A percentile compares a stretch with the other conserved stretches of the same genome.
phyloP scores from a whole-genome alignment of 2,329 filamentous ascomycete genomes.

The Fusarium mundagurra region DNA sequence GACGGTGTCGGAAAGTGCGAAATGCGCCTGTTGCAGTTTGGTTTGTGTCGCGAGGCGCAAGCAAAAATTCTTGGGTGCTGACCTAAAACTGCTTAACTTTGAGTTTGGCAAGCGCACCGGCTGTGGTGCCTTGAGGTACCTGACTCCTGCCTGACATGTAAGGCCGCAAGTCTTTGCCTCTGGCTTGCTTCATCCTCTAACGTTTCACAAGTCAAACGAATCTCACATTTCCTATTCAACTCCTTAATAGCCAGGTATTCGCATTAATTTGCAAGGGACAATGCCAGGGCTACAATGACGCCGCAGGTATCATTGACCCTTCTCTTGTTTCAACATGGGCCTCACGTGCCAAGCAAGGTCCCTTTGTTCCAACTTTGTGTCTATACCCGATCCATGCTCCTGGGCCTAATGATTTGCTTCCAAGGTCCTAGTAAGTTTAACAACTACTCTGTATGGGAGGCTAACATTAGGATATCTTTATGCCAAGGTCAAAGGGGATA shows the following conservation, averaged over 20 bases:
- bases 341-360: constrained; percentile 20
- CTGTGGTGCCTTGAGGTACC: neutral
- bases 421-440: neutral
- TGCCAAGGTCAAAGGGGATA: neutral
- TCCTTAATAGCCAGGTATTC: constrained; percentile 15
- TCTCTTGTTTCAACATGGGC: constrained; percentile 22
- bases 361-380: constrained; percentile 12
- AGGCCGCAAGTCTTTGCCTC: neutral
- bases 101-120: constrained; percentile 9
- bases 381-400: neutral
- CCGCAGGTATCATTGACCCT: constrained; percentile 1
- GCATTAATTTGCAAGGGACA: constrained; percentile 26
- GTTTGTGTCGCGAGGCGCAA: constrained; percentile 36
- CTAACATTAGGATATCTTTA: neutral
- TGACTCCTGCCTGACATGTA: neutral
- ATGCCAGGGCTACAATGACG: constrained; percentile 1
- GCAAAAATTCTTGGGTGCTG: constrained; percentile 42
- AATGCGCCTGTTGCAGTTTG: constrained; percentile 27
- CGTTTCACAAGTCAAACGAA: constrained; percentile 24
- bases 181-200: constrained; percentile 4
- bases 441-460: neutral
- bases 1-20: constrained; percentile 34
- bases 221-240: constrained; percentile 6
- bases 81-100: constrained; percentile 34
- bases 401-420: neutral